Evolutionary conservation across 2,329 filamentous ascomycete species (phyloP).

Genomic region (Sclerotinia borealis): DNA sequence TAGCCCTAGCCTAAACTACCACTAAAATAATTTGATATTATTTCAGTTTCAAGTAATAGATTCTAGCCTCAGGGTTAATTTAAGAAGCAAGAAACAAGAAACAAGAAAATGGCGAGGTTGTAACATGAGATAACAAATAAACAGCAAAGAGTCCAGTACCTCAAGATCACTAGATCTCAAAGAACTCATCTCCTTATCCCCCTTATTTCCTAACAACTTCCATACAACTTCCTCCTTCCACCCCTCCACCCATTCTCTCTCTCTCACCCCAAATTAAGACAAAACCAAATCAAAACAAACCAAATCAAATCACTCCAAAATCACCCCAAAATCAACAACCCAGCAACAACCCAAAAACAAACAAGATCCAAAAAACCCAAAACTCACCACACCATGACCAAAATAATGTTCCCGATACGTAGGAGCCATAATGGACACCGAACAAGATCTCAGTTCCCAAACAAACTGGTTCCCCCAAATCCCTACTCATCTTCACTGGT

Average conservation of each 20-base stretch:
- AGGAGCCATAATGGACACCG: background rate
- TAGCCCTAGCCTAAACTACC: background rate
- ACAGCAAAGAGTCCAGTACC: background rate
- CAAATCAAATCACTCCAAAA: background rate
- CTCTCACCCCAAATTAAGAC: too few species aligned
- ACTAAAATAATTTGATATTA: background rate
- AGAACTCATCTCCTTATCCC: background rate
- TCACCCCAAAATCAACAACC: background rate
- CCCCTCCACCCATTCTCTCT: too few species aligned
- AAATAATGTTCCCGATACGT: constrained; percentile 9
- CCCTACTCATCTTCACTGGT: background rate
- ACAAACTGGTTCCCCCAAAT: background rate
- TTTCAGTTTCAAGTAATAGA: background rate
- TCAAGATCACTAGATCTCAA: background rate
- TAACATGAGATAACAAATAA: background rate
- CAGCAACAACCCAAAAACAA: background rate
- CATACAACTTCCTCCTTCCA: background rate
- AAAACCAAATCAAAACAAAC: too few species aligned
- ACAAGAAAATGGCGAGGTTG: too few species aligned
- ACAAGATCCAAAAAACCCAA: background rate
- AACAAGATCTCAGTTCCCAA: background rate
- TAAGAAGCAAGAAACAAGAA: background rate
- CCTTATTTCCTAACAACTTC: fast-evolving
- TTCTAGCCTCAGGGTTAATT: too few species aligned
- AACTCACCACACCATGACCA: background rate